phyloP scores from a whole-genome alignment of 176 grass and related monocot species.

The Stipa capillata region DNA sequence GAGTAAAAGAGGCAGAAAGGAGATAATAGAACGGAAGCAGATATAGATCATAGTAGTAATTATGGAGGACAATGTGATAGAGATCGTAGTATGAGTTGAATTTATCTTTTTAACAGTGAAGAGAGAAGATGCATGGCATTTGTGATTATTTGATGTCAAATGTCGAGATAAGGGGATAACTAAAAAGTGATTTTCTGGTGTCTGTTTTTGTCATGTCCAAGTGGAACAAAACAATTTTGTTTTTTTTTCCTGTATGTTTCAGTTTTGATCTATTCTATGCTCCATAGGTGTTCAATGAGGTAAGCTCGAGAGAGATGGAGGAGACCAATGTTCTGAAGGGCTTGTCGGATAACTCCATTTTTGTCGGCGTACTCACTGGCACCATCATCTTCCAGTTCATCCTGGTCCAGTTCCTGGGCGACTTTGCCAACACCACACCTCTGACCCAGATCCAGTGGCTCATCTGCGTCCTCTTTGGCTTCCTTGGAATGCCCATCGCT shows the following conservation, averaged over 20 bases:
- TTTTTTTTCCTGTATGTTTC: background rate
- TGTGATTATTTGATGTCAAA: background rate
- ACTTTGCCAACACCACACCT: constrained; percentile 68
- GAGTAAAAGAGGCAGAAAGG: background rate
- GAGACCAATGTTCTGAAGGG: constrained; percentile 70
- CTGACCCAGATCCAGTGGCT: constrained; percentile 53
- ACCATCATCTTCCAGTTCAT: constrained; percentile 71
- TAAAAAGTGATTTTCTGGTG: background rate
- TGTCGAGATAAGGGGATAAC: background rate
- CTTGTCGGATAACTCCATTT: constrained; percentile 55
- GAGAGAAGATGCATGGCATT: background rate
- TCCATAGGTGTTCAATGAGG: constrained; percentile 81
- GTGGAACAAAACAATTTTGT: background rate
- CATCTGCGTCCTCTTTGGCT: constrained; percentile 46
- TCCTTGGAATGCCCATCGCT: constrained; percentile 85
- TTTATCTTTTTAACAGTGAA: background rate
- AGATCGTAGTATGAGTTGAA: background rate
- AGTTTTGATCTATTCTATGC: background rate
- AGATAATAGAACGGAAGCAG: background rate
- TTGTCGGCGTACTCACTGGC: constrained; percentile 49
- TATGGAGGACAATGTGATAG: background rate
- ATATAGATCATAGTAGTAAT: no score
- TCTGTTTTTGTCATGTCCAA: background rate
- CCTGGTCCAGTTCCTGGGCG: constrained; percentile 80
- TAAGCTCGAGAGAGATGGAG: constrained; percentile 86